Evolutionary conservation across 495 filamentous ascomycete species (phyloP).

Genomic region (Hypomontagnella submonticulosa): DNA sequence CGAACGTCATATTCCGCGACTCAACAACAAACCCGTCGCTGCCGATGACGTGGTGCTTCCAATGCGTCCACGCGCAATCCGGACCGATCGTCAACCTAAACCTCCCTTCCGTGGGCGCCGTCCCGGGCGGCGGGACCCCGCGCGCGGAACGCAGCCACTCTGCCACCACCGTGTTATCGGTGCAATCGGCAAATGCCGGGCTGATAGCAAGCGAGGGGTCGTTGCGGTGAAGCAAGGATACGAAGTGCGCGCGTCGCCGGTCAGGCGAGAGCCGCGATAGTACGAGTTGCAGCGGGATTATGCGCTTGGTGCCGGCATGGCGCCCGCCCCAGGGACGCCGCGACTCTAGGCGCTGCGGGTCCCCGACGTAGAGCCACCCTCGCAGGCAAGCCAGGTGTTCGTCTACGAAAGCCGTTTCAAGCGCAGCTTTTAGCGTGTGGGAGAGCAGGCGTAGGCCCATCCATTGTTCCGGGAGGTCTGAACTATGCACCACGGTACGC

Average conservation of each 20-base stretch:
- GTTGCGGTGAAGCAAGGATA: constrained; percentile 15
- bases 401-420: constrained; percentile 32
- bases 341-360: constrained; percentile 7
- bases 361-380: constrained; percentile 29
- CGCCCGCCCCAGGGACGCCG: neutral
- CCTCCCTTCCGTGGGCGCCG: constrained; percentile 15
- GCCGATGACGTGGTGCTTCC: constrained; percentile 33
- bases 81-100: constrained; percentile 22
- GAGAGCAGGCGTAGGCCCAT: constrained; percentile 22
- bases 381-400: constrained; percentile 27
- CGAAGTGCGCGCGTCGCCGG: constrained; percentile 24
- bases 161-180: constrained; percentile 28
- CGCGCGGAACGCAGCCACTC: constrained; percentile 32
- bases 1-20: constrained; percentile 18
- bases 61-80: constrained; percentile 26
- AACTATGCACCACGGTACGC: constrained; percentile 19
- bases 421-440: constrained; percentile 29
- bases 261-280: constrained; percentile 29
- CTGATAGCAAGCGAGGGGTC: constrained; percentile 12
- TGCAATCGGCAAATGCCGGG: constrained; percentile 20
- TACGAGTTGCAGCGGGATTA: constrained; percentile 9
- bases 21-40: constrained; percentile 30
- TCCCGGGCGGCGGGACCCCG: constrained; percentile 25
- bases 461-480: constrained; percentile 30
- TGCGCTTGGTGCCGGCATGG: neutral